Evolutionary conservation across 2,329 filamentous ascomycete species (phyloP).

Genomic region (Colletotrichum zoysiae): DNA sequence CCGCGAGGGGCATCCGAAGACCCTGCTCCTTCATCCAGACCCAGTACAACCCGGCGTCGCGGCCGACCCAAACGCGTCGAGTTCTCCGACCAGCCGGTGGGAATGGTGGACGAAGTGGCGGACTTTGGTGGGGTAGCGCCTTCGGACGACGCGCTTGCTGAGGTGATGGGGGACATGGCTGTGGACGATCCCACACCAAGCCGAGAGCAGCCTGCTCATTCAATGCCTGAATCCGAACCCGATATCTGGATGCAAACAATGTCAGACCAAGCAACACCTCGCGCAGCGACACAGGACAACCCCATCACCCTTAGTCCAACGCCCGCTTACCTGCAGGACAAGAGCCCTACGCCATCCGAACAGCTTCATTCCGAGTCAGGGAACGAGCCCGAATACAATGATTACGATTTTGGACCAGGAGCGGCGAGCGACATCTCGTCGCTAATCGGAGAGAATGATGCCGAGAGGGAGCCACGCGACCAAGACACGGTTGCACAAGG

Average conservation of each 20-base stretch:
- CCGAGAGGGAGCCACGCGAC: conserved; percentile 44
- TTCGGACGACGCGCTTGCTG: conserved; percentile 38
- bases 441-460: conserved; percentile 40
- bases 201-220: conserved; percentile 11
- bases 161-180: conserved; percentile 48
- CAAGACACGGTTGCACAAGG: conserved; percentile 61
- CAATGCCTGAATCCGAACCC: conserved; percentile 50
- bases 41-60: conserved; percentile 17
- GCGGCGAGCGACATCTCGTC: conserved; percentile 37
- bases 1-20: conserved; percentile 24
- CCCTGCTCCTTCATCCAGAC: conserved; percentile 26
- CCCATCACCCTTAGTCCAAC: conserved; percentile 13
- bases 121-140: conserved; percentile 12
- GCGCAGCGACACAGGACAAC: conserved; percentile 41
- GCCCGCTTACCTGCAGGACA: conserved; percentile 17
- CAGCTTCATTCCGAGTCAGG: conserved; percentile 34
- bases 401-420: conserved; percentile 37
- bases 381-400: conserved; percentile 27
- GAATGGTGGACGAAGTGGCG: conserved; percentile 44
- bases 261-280: conserved; percentile 55
- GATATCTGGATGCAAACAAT: conserved; percentile 62
- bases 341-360: conserved; percentile 33
- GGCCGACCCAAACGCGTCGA: conserved; percentile 36
- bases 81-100: conserved; percentile 39
- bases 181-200: conserved; percentile 49